Percentiles rank a stretch among this genome's conserved stretches.
These are phyloP conservation scores for Acacia melanoxylon DNA, from an alignment of 306 rosid species.

Conservation along the genomic window DNA sequence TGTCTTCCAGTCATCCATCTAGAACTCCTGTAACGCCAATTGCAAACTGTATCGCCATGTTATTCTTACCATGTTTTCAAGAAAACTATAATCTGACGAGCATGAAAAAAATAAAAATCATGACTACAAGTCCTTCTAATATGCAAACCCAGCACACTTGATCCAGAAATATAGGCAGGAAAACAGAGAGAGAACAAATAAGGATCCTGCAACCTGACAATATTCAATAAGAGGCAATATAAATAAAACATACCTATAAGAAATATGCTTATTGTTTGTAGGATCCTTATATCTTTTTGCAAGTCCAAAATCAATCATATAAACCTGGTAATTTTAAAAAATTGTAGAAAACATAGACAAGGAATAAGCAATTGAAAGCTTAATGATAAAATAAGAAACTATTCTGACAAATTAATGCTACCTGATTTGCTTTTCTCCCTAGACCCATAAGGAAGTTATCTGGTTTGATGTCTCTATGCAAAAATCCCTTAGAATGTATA, in stretches of 20 bases:
- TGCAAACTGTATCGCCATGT: background rate
- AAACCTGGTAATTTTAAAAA: conserved; percentile 51
- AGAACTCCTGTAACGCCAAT: background rate
- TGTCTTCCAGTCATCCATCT: background rate
- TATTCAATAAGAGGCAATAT: background rate
- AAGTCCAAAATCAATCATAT: conserved; percentile 81
- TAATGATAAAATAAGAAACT: conserved; percentile 10
- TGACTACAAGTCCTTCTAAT: conserved; percentile 3
- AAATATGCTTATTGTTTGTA: conserved; percentile 65
- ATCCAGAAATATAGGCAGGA: background rate
- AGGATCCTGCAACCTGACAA: conserved; percentile 8
- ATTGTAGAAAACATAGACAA: conserved; percentile 19
- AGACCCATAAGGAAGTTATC: conserved; percentile 98
- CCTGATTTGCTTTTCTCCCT: conserved; percentile 92
- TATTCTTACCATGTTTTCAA: background rate
- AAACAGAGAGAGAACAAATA: conserved; percentile 19
- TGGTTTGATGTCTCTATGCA: conserved; percentile 97
- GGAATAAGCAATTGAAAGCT: conserved; percentile 8
- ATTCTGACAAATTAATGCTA: conserved; percentile 29
- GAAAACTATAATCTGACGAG: conserved; percentile 3
- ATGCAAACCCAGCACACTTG: background rate
- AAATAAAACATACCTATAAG: conserved; percentile 62
- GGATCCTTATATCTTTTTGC: conserved; percentile 78
- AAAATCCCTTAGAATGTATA: conserved; percentile 67
- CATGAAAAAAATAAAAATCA: conserved; percentile 21